Evolutionary conservation across 352 stramenopile species (phyloP).

Genomic region (Phytophthora citrophthora): DNA sequence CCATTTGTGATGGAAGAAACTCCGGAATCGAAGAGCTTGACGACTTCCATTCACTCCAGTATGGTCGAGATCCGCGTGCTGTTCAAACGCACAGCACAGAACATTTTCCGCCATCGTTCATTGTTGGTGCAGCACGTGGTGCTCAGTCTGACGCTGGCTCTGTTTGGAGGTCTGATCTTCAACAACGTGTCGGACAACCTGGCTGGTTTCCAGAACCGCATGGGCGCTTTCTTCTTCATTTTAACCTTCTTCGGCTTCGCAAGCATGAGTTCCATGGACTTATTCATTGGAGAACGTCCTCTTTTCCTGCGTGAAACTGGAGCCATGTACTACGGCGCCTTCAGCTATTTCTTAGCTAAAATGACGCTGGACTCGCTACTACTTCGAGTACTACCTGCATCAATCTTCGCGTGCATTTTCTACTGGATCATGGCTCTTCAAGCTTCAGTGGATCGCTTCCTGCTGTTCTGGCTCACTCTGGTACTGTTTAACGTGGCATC

Average conservation of each 20-base stretch:
- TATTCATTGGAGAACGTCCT: slow-evolving; percentile 76
- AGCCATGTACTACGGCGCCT: slow-evolving; percentile 80
- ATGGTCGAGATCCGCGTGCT: slow-evolving; percentile 73
- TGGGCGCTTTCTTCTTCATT: slow-evolving; percentile 86
- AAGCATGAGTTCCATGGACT: slow-evolving; percentile 86
- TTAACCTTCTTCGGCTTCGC: slow-evolving; percentile 88
- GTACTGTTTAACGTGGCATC: slow-evolving; percentile 85
- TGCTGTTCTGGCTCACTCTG: slow-evolving; percentile 72
- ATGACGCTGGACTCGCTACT: slow-evolving; percentile 71
- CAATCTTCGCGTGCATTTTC: slow-evolving; percentile 87
- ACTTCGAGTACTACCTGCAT: slow-evolving; percentile 73
- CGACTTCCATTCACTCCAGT: slow-evolving; percentile 39
- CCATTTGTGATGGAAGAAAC: slow-evolving; percentile 61
- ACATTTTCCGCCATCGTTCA: slow-evolving; percentile 77
- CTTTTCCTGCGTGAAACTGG: slow-evolving; percentile 84
- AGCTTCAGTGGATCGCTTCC: slow-evolving; percentile 56
- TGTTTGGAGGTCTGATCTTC: slow-evolving; percentile 81
- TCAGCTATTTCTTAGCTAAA: slow-evolving; percentile 85
- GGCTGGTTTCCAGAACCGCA: slow-evolving; percentile 86
- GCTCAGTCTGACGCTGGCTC: slow-evolving; percentile 60
- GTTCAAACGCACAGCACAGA: slow-evolving; percentile 71
- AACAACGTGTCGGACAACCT: slow-evolving; percentile 84
- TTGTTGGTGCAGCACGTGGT: slow-evolving; percentile 69
- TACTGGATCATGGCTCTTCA: slow-evolving; percentile 90
- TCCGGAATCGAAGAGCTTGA: slow-evolving; percentile 7